Evolutionary conservation across 176 grass and related monocot genomes (phyloP).

Genomic region (Carex parvula): DNA sequence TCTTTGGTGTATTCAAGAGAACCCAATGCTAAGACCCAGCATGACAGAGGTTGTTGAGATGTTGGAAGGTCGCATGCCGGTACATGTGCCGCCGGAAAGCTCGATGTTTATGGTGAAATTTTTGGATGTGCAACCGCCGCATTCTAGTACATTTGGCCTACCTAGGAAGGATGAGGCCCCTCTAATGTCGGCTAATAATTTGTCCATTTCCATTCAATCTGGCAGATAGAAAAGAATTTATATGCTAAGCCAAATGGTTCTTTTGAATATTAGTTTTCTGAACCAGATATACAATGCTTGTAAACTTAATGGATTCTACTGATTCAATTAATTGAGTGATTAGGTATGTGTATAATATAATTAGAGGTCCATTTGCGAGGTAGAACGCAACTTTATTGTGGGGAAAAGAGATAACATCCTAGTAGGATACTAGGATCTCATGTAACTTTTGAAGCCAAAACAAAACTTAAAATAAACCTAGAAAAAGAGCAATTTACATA

Average conservation of each 20-base stretch:
- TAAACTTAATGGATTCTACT: no score
- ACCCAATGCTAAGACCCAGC: constrained; percentile 30
- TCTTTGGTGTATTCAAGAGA: constrained; percentile 40
- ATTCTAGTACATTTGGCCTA: background rate
- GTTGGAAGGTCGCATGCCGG: constrained; percentile 34
- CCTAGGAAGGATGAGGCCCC: background rate
- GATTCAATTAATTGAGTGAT: no score
- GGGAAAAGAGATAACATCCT: no score
- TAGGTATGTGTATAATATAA: no score
- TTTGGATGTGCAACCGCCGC: background rate
- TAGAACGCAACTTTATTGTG: no score
- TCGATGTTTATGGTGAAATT: background rate
- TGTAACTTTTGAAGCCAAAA: no score
- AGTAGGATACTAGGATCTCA: no score
- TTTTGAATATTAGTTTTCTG: background rate
- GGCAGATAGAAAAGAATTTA: background rate
- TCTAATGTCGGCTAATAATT: background rate
- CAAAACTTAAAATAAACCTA: no score
- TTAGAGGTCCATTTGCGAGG: no score
- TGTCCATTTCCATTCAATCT: constrained; percentile 7
- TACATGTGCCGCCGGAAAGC: constrained; percentile 38
- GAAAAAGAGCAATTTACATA: no score
- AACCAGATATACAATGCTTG: background rate
- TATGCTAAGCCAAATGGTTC: background rate
- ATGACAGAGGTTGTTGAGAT: constrained; percentile 34